These are phyloP conservation scores for Neurospora crassa DNA, from an alignment of 2,329 filamentous ascomycete species.

Conservation along the genomic window DNA sequence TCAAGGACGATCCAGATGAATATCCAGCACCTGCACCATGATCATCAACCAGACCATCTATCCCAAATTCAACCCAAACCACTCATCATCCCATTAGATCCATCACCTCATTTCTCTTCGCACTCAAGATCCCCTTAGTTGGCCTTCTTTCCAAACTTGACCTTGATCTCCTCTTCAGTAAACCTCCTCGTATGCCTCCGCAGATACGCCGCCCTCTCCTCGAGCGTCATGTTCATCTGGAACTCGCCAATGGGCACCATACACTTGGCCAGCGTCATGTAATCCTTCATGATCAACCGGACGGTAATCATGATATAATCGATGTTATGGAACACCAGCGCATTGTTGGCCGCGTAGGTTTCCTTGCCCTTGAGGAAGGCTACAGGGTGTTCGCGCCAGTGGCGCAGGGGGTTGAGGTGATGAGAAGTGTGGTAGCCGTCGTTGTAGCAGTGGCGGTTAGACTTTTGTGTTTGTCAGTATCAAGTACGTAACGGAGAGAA, in stretches of 20 bases:
- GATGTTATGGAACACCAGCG: conserved; percentile 71
- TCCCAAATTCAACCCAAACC: neutral
- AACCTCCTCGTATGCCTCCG: conserved; percentile 52
- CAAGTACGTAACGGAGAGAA: too few species aligned
- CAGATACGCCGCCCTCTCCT: conserved; percentile 54
- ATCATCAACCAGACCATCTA: neutral
- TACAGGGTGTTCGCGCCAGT: conserved; percentile 73
- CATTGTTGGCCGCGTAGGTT: conserved; percentile 55
- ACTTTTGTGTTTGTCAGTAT: too few species aligned
- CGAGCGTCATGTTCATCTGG: conserved; percentile 56
- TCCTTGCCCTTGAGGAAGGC: conserved; percentile 63
- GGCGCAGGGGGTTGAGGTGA: conserved; percentile 66
- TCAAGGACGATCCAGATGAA: neutral
- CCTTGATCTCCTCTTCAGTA: conserved; percentile 51
- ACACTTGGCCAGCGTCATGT: conserved; percentile 56
- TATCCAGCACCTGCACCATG: neutral
- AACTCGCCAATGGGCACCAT: conserved; percentile 61
- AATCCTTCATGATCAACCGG: conserved; percentile 60
- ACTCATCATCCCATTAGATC: neutral
- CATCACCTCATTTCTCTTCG: neutral
- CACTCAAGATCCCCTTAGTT: neutral
- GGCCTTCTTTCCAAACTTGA: conserved; percentile 36
- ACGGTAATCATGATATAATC: conserved; percentile 72
- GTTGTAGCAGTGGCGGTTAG: conserved; percentile 67
- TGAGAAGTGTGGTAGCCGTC: conserved; percentile 78